These are phyloP conservation scores for Pelargonium nanum DNA, from an alignment of 345 rosid species.

Conservation along the genomic window DNA sequence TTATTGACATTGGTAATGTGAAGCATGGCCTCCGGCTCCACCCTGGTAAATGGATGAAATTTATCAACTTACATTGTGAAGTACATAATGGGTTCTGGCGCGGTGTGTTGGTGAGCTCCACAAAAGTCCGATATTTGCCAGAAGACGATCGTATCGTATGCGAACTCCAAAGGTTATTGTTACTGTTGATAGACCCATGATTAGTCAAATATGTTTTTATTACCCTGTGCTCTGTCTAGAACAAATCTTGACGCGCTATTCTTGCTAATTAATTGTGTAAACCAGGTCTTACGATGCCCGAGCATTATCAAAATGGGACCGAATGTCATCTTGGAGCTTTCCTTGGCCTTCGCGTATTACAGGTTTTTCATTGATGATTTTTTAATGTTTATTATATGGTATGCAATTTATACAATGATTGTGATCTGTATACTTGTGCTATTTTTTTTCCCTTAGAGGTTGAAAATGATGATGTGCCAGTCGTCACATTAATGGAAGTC, in stretches of 20 bases:
- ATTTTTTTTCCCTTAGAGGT: conserved; percentile 37
- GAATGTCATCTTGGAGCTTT: conserved; percentile 52
- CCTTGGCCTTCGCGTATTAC: conserved; percentile 52
- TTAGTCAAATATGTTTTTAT: neutral
- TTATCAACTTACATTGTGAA: conserved; percentile 41
- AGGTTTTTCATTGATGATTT: conserved; percentile 33
- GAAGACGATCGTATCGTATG: conserved; percentile 25
- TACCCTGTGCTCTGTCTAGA: neutral
- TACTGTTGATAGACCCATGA: neutral
- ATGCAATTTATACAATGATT: conserved; percentile 3
- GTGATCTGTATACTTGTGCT: neutral
- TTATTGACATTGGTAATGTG: conserved; percentile 20
- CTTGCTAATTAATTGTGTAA: conserved; percentile 5
- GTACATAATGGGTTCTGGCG: conserved; percentile 57
- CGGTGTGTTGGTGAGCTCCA: conserved; percentile 35
- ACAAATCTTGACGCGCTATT: conserved; percentile 5
- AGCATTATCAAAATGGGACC: conserved; percentile 27
- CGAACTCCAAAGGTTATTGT: conserved; percentile 43
- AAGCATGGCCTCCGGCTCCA: conserved; percentile 28
- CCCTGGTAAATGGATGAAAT: conserved; percentile 55
- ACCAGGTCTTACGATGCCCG: conserved; percentile 46
- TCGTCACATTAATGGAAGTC: conserved; percentile 63
- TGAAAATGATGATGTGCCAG: conserved; percentile 32
- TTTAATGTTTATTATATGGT: neutral
- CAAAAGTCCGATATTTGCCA: conserved; percentile 34